These are phyloP conservation scores for Colletotrichum sp. DNA, from an alignment of 2,329 filamentous ascomycete genomes.

Conservation along the genomic window DNA sequence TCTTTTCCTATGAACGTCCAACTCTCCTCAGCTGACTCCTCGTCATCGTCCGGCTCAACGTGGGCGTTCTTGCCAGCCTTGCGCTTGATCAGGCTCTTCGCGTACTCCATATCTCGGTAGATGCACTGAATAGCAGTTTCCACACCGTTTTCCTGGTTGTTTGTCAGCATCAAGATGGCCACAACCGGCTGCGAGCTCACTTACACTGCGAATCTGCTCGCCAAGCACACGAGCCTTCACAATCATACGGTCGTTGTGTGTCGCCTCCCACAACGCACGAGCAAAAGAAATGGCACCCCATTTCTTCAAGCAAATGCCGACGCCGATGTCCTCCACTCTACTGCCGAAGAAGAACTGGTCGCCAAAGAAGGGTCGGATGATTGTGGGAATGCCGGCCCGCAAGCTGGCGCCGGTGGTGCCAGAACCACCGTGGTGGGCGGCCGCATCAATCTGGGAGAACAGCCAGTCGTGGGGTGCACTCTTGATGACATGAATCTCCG, in stretches of 20 bases:
- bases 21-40: slow-evolving; percentile 76
- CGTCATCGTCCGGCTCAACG: slow-evolving; percentile 52
- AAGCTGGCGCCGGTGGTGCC: slow-evolving; percentile 95
- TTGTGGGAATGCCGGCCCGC: slow-evolving; percentile 88
- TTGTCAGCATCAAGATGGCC: slow-evolving; percentile 30
- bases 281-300: slow-evolving; percentile 88
- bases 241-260: slow-evolving; percentile 90
- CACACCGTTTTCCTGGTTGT: slow-evolving; percentile 82
- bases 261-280: slow-evolving; percentile 88
- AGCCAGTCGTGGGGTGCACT: slow-evolving; percentile 96
- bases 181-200: slow-evolving; percentile 31
- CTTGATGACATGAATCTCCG: slow-evolving; percentile 87
- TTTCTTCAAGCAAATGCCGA: slow-evolving; percentile 88
- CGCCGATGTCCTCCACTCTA: slow-evolving; percentile 89
- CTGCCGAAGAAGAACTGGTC: slow-evolving; percentile 97
- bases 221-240: slow-evolving; percentile 82
- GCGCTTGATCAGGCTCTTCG: slow-evolving; percentile 79
- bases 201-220: slow-evolving; percentile 84
- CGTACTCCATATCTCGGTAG: slow-evolving; percentile 94
- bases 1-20: slow-evolving; percentile 86
- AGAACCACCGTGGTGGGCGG: slow-evolving; percentile 91
- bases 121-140: slow-evolving; percentile 88
- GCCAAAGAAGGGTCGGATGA: slow-evolving; percentile 96
- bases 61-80: slow-evolving; percentile 57
- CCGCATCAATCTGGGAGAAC: slow-evolving; percentile 91